A percentile compares a stretch with the other conserved stretches of the same genome.
phyloP scores from a whole-genome alignment of 306 rosid species.

The Cajanus cajan region DNA sequence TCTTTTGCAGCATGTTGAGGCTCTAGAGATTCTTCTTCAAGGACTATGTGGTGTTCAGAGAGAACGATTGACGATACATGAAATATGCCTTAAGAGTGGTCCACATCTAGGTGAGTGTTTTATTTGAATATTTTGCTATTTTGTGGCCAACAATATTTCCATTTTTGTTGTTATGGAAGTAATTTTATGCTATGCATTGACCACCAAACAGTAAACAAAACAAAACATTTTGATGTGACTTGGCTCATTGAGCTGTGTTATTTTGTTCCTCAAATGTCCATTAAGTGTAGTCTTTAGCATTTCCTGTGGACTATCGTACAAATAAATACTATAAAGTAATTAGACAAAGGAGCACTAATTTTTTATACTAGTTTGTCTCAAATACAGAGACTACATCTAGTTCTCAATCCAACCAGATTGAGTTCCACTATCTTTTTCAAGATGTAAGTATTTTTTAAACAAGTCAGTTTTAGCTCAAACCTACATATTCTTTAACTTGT shows the following conservation, averaged over 20 bases:
- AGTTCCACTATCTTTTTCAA: no score
- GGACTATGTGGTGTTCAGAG: slow-evolving; percentile 90
- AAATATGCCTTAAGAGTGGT: slow-evolving; percentile 82
- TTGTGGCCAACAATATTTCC: background rate
- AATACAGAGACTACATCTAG: no score
- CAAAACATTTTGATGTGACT: background rate
- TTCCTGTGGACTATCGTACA: background rate
- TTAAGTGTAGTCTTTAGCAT: background rate
- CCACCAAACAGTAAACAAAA: background rate
- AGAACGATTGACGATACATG: slow-evolving; percentile 82
- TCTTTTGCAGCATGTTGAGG: slow-evolving; percentile 85
- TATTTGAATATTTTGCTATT: background rate
- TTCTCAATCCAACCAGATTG: no score
- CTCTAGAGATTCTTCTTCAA: slow-evolving; percentile 94
- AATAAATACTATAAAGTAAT: no score
- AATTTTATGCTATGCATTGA: background rate
- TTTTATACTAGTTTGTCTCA: no score
- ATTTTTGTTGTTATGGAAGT: background rate
- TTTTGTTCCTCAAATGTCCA: background rate
- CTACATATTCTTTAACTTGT: no score
- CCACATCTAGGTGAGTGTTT: slow-evolving; percentile 67
- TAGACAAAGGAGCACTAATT: no score
- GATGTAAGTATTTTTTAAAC: no score
- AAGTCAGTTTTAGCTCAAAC: no score
- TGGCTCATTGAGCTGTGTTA: background rate